A percentile compares a stretch with the other conserved stretches of the same genome.
Evolutionary conservation across 495 filamentous ascomycete genomes (phyloP).

Genomic region (Hypoxylon cercidicola): DNA sequence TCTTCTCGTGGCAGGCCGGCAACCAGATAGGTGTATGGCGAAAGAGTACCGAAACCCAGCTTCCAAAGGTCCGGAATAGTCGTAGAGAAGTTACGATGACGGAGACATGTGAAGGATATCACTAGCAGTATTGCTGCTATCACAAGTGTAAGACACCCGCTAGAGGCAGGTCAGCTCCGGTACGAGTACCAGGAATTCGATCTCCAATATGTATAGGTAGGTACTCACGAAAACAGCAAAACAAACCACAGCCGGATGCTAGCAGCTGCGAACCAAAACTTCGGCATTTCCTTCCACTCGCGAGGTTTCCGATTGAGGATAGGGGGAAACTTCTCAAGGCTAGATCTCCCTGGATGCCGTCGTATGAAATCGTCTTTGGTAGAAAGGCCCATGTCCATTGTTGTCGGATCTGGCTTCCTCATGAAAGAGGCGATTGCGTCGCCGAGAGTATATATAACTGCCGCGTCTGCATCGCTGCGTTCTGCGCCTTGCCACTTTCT

Average conservation of each 20-base stretch:
- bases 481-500: conserved; percentile 18
- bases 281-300: conserved; percentile 12
- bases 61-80: conserved; percentile 29
- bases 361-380: conserved; percentile 38
- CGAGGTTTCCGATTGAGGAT: neutral
- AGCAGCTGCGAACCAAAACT: neutral
- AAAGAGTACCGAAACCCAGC: conserved; percentile 47
- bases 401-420: conserved; percentile 46
- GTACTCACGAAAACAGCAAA: neutral
- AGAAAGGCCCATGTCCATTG: conserved; percentile 40
- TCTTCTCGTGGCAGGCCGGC: conserved; percentile 17
- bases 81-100: conserved; percentile 11
- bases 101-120: neutral
- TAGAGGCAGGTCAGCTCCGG: neutral
- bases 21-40: conserved; percentile 37
- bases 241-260: neutral
- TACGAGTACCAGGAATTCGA: too few species aligned
- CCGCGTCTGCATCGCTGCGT: conserved; percentile 2
- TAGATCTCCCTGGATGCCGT: neutral
- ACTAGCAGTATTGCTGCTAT: neutral
- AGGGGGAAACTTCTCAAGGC: neutral
- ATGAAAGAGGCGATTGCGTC: conserved; percentile 50
- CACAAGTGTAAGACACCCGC: neutral
- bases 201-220: neutral
- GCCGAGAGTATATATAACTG: conserved; percentile 37